These are phyloP conservation scores for Salix udensis DNA, from an alignment of 345 rosid species.

Conservation along the genomic window DNA sequence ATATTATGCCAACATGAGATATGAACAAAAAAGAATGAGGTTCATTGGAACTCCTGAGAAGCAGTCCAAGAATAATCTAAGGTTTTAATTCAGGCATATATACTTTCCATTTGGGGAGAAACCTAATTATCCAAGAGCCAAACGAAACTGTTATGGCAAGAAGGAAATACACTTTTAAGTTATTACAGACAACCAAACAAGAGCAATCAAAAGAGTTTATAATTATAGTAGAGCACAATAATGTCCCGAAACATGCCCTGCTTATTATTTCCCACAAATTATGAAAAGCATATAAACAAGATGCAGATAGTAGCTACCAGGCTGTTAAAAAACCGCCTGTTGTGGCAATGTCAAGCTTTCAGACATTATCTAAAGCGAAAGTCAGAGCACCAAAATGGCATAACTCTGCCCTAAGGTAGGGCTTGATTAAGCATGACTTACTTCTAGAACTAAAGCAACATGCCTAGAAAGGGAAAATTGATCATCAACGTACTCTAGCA, in stretches of 20 bases:
- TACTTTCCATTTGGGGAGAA: too few relatives aligned
- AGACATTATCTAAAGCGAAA: slow-evolving; percentile 1
- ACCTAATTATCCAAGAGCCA: too few relatives aligned
- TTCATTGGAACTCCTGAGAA: too few relatives aligned
- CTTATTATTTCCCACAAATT: not conserved
- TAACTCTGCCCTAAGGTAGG: not conserved
- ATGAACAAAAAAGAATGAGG: not conserved
- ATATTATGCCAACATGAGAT: not conserved
- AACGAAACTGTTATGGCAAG: too few relatives aligned
- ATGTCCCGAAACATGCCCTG: not conserved
- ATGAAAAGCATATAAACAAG: not conserved
- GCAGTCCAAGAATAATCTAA: too few relatives aligned
- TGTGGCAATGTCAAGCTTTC: slow-evolving; percentile 3
- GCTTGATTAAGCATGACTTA: not conserved
- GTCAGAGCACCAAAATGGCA: slow-evolving; percentile 16
- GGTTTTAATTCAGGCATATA: too few relatives aligned
- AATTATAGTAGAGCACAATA: not conserved
- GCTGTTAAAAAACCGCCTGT: slow-evolving; percentile 3
- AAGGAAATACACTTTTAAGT: too few relatives aligned
- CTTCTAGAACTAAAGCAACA: slow-evolving; percentile 11
- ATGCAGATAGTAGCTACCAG: not conserved
- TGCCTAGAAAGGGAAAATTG: not conserved
- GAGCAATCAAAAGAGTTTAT: too few relatives aligned
- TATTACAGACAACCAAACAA: too few relatives aligned
- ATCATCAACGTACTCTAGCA: slow-evolving; percentile 42